These are phyloP conservation scores for Fusarium palustre DNA, from an alignment of 2,329 filamentous ascomycete genomes.

Conservation along the genomic window DNA sequence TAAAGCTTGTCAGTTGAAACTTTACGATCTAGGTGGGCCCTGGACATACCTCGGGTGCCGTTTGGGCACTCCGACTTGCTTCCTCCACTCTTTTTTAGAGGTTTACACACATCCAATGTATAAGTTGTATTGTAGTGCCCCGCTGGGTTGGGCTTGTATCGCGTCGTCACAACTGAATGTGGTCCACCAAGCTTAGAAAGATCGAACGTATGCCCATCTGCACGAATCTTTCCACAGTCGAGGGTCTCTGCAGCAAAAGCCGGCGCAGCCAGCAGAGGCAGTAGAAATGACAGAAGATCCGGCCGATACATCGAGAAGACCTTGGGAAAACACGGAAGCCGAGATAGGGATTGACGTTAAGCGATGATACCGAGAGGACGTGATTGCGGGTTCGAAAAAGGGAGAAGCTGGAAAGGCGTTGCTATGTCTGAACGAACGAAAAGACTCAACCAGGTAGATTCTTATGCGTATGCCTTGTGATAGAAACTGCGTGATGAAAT, in stretches of 20 bases:
- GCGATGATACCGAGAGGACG: slow-evolving; percentile 9
- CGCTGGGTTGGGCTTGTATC: slow-evolving; percentile 63
- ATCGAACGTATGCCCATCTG: slow-evolving; percentile 72
- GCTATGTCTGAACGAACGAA: slow-evolving; percentile 3
- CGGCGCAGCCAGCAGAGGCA: slow-evolving; percentile 54
- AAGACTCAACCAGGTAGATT: neutral
- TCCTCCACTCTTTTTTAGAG: slow-evolving; percentile 71
- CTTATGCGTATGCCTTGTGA: slow-evolving; percentile 22
- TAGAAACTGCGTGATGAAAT: slow-evolving; percentile 40
- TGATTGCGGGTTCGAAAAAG: slow-evolving; percentile 15
- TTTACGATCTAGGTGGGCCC: neutral
- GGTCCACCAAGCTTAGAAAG: slow-evolving; percentile 73
- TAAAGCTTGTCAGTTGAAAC: slow-evolving; percentile 50
- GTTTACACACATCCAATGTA: slow-evolving; percentile 80
- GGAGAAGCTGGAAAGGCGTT: slow-evolving; percentile 2
- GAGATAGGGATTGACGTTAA: slow-evolving; percentile 9
- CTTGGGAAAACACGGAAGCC: slow-evolving; percentile 7
- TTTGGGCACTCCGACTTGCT: slow-evolving; percentile 72
- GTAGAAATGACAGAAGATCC: slow-evolving; percentile 52
- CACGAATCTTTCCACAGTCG: slow-evolving; percentile 71
- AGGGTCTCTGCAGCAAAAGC: slow-evolving; percentile 62
- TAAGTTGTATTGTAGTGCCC: slow-evolving; percentile 78
- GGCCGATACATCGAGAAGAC: slow-evolving; percentile 55
- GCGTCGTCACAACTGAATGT: slow-evolving; percentile 73
- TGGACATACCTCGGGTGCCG: slow-evolving; percentile 72